phyloP scores from a whole-genome alignment of 352 stramenopile genomes.

The Pythium rhizo-oryzae region DNA sequence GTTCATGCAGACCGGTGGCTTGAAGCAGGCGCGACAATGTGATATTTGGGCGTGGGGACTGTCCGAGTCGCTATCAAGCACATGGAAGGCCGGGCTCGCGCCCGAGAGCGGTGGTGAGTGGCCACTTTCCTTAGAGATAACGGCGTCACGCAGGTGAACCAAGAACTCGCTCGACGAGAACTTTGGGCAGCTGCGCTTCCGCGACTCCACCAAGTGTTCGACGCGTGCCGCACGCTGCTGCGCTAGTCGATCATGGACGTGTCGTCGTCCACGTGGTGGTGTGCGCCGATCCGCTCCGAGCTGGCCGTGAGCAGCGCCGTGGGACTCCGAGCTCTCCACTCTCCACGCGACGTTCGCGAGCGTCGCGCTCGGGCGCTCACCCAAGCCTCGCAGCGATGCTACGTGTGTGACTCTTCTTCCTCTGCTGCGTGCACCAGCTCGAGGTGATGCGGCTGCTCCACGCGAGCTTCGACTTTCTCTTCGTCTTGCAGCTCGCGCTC shows the following conservation, averaged over 20 bases:
- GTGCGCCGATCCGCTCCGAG: background rate
- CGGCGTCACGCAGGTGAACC: too few species aligned
- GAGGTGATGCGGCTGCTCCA: constrained; percentile 10
- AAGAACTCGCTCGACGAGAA: background rate
- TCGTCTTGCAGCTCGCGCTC: constrained; percentile 16
- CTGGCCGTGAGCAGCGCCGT: background rate
- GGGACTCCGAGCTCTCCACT: background rate
- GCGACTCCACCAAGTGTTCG: background rate
- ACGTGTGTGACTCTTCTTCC: background rate
- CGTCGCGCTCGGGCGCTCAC: background rate
- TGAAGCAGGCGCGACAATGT: too few species aligned
- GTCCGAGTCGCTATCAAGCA: too few species aligned
- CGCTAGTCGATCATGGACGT: background rate
- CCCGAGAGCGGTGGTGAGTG: too few species aligned
- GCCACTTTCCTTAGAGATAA: too few species aligned
- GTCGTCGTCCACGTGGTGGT: background rate
- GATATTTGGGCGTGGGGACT: too few species aligned
- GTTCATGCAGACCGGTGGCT: too few species aligned
- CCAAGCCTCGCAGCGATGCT: background rate
- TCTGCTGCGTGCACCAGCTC: constrained; percentile 15
- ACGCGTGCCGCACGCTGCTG: background rate
- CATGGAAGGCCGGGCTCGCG: too few species aligned
- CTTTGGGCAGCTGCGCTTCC: background rate
- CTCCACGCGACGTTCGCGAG: background rate
- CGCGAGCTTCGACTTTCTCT: constrained; percentile 21